Evolutionary conservation across 2,329 filamentous ascomycete genomes (phyloP).

Genomic region (Pleurostoma richardsiae): DNA sequence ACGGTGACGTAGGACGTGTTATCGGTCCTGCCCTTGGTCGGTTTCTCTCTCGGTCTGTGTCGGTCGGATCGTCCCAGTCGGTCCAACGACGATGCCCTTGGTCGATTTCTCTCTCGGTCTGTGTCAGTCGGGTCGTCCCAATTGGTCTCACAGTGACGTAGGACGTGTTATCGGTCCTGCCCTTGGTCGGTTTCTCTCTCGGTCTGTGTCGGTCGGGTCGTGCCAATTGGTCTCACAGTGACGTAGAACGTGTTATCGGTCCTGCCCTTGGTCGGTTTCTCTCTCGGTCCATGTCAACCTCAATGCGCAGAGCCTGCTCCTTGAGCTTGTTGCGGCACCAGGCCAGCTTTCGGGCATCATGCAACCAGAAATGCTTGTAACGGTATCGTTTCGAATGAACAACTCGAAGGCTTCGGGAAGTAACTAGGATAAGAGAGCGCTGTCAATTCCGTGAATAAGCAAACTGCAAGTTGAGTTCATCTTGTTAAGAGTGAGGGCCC

Average conservation of each 20-base stretch:
- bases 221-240: constrained; percentile 58
- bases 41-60: too few species aligned
- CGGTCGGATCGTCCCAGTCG: too few species aligned
- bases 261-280: constrained; percentile 26
- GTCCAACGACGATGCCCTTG: constrained; percentile 50
- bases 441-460: too few species aligned
- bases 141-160: constrained; percentile 59
- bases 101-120: constrained; percentile 52
- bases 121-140: constrained; percentile 59
- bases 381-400: too few species aligned
- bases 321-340: constrained; percentile 54
- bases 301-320: constrained; percentile 40
- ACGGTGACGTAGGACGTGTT: too few species aligned
- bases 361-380: constrained; percentile 54
- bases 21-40: constrained; percentile 1
- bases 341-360: constrained; percentile 78
- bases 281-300: constrained; percentile 70
- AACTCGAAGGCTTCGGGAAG: too few species aligned
- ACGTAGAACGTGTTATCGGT: constrained; percentile 51
- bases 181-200: constrained; percentile 39
- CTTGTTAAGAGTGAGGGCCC: too few species aligned
- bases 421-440: too few species aligned
- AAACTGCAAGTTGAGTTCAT: too few species aligned
- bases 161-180: constrained; percentile 41
- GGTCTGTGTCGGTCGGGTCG: constrained; percentile 63